These are phyloP conservation scores for Aaosphaeria pasadenensis DNA, from an alignment of 2,329 filamentous ascomycete species.

Conservation along the genomic window DNA sequence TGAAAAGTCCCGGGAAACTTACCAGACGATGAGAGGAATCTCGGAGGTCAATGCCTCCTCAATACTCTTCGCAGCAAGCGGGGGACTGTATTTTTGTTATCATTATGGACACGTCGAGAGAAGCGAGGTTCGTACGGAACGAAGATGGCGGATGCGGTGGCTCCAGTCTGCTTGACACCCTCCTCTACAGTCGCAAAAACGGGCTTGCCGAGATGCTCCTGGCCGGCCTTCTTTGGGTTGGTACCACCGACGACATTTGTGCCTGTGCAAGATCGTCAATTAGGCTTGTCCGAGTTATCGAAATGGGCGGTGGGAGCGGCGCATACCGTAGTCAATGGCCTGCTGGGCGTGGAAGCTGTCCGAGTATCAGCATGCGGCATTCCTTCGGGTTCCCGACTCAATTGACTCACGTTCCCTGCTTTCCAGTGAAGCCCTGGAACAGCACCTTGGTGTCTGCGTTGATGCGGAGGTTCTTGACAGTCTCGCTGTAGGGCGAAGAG, in stretches of 20 bases:
- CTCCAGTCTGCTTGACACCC: slow-evolving; percentile 84
- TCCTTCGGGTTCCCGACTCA: neutral
- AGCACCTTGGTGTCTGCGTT: slow-evolving; percentile 91
- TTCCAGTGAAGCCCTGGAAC: slow-evolving; percentile 96
- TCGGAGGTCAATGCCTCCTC: slow-evolving; percentile 94
- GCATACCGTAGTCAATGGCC: slow-evolving; percentile 94
- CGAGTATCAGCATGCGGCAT: slow-evolving; percentile 11
- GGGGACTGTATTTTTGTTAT: slow-evolving; percentile 60
- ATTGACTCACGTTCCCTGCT: slow-evolving; percentile 71
- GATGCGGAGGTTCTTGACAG: slow-evolving; percentile 76
- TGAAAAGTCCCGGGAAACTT: slow-evolving; percentile 19
- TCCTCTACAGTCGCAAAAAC: slow-evolving; percentile 90
- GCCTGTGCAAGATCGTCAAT: slow-evolving; percentile 53
- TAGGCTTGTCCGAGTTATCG: slow-evolving; percentile 12
- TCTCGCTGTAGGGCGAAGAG: slow-evolving; percentile 53
- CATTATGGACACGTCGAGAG: slow-evolving; percentile 2
- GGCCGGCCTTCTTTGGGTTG: slow-evolving; percentile 97
- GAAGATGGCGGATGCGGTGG: slow-evolving; percentile 91
- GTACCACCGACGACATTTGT: slow-evolving; percentile 98
- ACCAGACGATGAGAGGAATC: slow-evolving; percentile 90
- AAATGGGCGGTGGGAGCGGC: slow-evolving; percentile 12
- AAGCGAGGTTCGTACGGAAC: slow-evolving; percentile 66
- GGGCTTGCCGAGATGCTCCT: slow-evolving; percentile 82
- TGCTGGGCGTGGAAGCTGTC: slow-evolving; percentile 92
- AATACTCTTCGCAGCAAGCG: slow-evolving; percentile 88